These are phyloP conservation scores for Xylaria polymorpha DNA, from an alignment of 2,329 filamentous ascomycete species.

Conservation along the genomic window DNA sequence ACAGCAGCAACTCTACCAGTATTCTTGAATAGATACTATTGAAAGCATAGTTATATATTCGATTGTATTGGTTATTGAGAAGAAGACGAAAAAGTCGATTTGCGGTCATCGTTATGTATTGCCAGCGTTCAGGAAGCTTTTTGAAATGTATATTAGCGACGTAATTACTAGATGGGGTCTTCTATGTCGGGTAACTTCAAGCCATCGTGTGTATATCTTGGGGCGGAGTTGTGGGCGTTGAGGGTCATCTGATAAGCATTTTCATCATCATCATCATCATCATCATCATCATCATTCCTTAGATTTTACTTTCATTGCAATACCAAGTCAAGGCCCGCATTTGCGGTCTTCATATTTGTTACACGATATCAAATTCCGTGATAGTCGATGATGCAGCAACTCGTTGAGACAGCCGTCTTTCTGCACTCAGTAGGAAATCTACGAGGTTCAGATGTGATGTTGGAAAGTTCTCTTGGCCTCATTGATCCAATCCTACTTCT, in stretches of 20 bases:
- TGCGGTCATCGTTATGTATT: neutral
- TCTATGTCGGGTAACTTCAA: neutral
- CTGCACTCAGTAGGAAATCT: neutral
- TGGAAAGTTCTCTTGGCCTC: neutral
- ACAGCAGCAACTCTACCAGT: neutral
- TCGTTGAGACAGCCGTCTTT: neutral
- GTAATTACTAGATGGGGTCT: conserved; percentile 1
- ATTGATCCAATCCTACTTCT: neutral
- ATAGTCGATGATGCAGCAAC: neutral
- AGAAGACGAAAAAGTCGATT: neutral
- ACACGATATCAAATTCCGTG: neutral
- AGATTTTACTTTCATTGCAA: conserved; percentile 15
- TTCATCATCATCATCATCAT: conserved; percentile 7
- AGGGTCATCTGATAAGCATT: conserved; percentile 15
- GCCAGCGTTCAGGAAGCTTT: neutral
- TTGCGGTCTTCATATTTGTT: neutral
- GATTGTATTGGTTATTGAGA: conserved; percentile 13
- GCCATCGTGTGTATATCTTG: conserved; percentile 10
- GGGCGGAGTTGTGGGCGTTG: conserved; percentile 29
- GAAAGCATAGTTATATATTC: neutral
- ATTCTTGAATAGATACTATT: conserved; percentile 21
- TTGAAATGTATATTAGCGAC: conserved; percentile 13
- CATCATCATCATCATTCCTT: conserved; percentile 13
- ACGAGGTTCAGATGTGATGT: neutral
- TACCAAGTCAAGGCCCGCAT: neutral